Conservation (phyloP, 495 filamentous ascomycete genomes). For the Evernia prunastri region DNA sequence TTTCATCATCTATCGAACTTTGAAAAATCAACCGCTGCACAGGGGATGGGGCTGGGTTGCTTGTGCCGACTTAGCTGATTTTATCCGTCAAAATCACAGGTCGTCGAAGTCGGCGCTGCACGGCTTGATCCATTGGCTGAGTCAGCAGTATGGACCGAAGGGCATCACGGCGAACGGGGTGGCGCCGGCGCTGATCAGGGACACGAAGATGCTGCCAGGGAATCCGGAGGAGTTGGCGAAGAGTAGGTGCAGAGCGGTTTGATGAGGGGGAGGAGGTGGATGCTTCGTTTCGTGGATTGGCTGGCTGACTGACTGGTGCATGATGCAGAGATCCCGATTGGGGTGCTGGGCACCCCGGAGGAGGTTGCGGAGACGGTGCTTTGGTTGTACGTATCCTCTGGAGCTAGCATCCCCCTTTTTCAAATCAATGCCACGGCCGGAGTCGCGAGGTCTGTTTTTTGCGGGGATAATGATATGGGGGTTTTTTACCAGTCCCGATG, state of each 20-base stretch:
- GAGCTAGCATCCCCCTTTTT: no score
- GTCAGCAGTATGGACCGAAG: constrained; percentile 51
- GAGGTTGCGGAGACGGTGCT: constrained; percentile 61
- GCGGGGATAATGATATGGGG: no score
- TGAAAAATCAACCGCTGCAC: no score
- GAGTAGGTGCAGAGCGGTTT: constrained; percentile 41
- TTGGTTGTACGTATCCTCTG: constrained; percentile 11
- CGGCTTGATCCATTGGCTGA: constrained; percentile 60
- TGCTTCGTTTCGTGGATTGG: constrained; percentile 26
- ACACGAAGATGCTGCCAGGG: constrained; percentile 58
- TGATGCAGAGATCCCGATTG: constrained; percentile 47
- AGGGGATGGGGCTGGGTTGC: no score
- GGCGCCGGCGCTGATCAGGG: constrained; percentile 67
- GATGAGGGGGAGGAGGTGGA: neutral
- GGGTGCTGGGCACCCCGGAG: constrained; percentile 55
- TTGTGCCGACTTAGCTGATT: no score
- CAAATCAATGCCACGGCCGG: no score
- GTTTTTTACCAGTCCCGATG: no score
- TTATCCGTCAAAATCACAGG: no score
- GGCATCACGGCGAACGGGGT: constrained; percentile 73
- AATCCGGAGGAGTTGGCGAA: constrained; percentile 28
- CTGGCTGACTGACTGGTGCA: no score
- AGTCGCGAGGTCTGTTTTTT: no score
- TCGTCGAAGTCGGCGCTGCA: constrained; percentile 51
- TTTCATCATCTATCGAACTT: no score